Evolutionary conservation across 176 grass and related monocot genomes (phyloP).

Genomic region (Canna indica): DNA sequence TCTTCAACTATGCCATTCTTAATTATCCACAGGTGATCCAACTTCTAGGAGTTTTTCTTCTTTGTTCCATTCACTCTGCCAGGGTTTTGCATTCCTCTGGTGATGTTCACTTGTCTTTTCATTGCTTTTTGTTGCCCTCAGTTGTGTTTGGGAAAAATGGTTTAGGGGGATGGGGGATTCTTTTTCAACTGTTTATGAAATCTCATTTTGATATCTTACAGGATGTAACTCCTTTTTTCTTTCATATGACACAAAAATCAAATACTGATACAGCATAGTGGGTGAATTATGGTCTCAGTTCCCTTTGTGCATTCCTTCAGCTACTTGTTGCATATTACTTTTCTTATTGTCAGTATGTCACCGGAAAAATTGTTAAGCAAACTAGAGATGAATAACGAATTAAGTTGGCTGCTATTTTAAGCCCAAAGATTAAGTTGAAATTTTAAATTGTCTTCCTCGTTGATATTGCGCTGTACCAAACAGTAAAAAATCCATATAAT

Average conservation of each 20-base stretch:
- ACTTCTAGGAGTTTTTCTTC: conserved; percentile 6
- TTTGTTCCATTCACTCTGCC: conserved; percentile 2
- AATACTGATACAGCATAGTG: conserved; percentile 4
- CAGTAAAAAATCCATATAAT: no score
- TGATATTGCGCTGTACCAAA: no score
- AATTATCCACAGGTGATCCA: neutral
- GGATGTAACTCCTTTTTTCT: conserved; percentile 4
- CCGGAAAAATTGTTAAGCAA: no score
- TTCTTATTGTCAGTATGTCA: neutral
- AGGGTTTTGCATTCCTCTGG: neutral
- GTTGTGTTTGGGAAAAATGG: conserved; percentile 1
- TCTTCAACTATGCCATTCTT: neutral
- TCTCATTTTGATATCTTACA: conserved; percentile 20
- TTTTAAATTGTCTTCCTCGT: no score
- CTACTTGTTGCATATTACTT: neutral
- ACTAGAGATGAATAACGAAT: no score
- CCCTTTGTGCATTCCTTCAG: neutral
- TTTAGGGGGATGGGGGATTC: conserved; percentile 3
- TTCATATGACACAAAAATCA: neutral
- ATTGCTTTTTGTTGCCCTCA: conserved; percentile 1
- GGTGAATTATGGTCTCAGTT: neutral
- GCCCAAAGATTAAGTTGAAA: no score
- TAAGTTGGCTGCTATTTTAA: no score
- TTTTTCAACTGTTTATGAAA: conserved; percentile 20
- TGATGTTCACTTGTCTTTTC: conserved; percentile 12